phyloP scores from a whole-genome alignment of 345 rosid genomes.

The Crucihimalaya himalaica region DNA sequence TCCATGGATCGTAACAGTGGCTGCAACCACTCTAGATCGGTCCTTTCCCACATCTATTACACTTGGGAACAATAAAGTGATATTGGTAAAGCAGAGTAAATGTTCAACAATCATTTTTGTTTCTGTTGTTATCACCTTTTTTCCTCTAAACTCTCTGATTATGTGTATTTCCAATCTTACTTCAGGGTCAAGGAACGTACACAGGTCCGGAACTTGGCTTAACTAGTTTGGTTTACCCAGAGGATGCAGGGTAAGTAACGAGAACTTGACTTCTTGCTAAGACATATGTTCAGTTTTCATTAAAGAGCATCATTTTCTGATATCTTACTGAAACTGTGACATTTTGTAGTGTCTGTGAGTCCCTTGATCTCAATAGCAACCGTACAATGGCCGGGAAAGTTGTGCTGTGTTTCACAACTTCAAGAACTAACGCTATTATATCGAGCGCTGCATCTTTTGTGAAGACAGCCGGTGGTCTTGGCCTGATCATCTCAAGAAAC shows the following conservation, averaged over 20 bases:
- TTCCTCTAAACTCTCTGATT: neutral
- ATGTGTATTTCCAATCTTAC: neutral
- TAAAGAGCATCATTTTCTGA: neutral
- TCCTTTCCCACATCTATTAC: conserved; percentile 43
- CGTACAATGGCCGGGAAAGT: conserved; percentile 37
- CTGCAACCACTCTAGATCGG: conserved; percentile 58
- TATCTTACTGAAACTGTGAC: neutral
- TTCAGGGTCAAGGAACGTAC: neutral
- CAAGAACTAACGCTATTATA: neutral
- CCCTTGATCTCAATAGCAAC: neutral
- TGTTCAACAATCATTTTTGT: neutral
- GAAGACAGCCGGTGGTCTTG: conserved; percentile 41
- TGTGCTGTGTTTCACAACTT: conserved; percentile 42
- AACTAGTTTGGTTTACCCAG: conserved; percentile 4
- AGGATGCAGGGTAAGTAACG: neutral
- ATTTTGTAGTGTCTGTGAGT: conserved; percentile 21
- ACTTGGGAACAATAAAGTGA: conserved; percentile 43
- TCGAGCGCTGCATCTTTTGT: conserved; percentile 28
- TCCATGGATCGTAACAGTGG: conserved; percentile 60
- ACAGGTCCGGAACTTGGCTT: neutral
- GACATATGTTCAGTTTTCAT: neutral
- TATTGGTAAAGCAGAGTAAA: conserved; percentile 34
- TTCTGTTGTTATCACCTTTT: neutral
- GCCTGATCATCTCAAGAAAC: conserved; percentile 40
- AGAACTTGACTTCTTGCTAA: neutral